Conservation (phyloP, 805 yeast species). For the Myxozyma kluyveri region DNA sequence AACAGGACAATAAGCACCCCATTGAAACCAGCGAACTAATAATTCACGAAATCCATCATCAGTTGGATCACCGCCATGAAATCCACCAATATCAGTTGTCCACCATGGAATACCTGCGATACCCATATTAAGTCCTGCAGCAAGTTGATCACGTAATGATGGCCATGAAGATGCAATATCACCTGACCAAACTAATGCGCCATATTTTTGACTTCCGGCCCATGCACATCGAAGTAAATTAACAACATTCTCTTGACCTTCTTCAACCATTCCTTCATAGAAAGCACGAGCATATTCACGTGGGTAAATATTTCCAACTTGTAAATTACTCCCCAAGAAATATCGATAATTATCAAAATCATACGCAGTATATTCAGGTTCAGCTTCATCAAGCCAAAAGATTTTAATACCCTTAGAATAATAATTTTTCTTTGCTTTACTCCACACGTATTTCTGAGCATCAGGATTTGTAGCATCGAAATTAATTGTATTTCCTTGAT, state of each 20-base stretch:
- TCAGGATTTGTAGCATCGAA: conserved; percentile 29
- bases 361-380: conserved; percentile 29
- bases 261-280: conserved; percentile 24
- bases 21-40: conserved; percentile 30
- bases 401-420: conserved; percentile 23
- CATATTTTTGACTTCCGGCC: conserved; percentile 31
- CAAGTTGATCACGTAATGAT: conserved; percentile 25
- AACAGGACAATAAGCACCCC: conserved; percentile 30
- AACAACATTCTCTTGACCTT: conserved; percentile 12
- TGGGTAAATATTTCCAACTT: conserved; percentile 28
- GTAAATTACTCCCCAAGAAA: conserved; percentile 21
- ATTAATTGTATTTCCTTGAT: conserved; percentile 22
- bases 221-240: conserved; percentile 26
- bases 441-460: conserved; percentile 27
- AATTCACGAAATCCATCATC: conserved; percentile 24
- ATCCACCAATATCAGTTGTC: conserved; percentile 31
- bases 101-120: conserved; percentile 31
- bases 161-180: conserved; percentile 30
- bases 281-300: conserved; percentile 26
- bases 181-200: conserved; percentile 31
- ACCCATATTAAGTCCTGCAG: conserved; percentile 31
- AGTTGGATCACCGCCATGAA: conserved; percentile 28
- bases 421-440: conserved; percentile 23
- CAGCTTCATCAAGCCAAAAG: conserved; percentile 31
- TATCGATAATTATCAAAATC: conserved; percentile 30